Evolutionary conservation across 345 rosid genomes (phyloP).

Genomic region (Citrus sp.): DNA sequence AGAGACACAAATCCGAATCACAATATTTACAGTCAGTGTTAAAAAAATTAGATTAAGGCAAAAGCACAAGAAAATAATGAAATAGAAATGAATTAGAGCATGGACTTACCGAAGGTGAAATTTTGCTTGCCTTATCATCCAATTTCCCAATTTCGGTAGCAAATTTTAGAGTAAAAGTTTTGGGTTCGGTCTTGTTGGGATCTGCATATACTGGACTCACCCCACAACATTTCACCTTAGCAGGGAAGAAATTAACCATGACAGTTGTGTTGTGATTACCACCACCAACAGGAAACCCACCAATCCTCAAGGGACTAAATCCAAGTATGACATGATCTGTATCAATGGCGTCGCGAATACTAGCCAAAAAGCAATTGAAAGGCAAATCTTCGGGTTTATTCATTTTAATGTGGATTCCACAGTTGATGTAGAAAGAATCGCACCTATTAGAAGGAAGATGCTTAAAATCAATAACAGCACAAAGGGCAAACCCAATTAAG

Average conservation of each 20-base stretch:
- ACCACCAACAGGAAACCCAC: background rate
- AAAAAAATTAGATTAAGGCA: no score
- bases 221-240: background rate
- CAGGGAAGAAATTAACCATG: background rate
- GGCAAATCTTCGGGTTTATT: background rate
- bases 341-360: background rate
- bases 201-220: conserved; percentile 1
- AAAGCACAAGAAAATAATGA: no score
- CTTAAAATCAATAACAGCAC: background rate
- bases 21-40: no score
- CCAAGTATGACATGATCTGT: background rate
- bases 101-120: no score
- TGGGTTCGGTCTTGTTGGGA: background rate
- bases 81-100: no score
- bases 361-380: background rate
- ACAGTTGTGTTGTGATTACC: background rate
- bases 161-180: background rate
- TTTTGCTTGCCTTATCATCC: background rate
- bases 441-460: background rate
- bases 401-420: background rate
- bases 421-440: background rate
- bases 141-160: background rate
- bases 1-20: no score
- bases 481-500: background rate
- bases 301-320: background rate